Evolutionary conservation across 2,329 filamentous ascomycete species (phyloP), one percentile per base, ranked within the genome.

Genomic region (Colletotrichum paranaense): DNA sequence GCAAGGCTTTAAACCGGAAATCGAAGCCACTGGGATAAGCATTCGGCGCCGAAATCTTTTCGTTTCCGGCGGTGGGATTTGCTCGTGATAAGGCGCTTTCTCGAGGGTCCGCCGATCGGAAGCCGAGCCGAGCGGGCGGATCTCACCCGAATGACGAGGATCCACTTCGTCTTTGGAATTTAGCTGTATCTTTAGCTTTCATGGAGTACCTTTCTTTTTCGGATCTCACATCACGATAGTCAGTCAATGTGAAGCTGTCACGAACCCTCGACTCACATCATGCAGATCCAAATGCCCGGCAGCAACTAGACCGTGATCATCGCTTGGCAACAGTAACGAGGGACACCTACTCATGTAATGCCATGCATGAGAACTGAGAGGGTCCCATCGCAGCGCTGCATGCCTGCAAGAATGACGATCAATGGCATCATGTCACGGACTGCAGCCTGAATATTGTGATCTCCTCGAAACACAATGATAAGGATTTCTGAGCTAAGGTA

Each of bases 71-170:
- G 42, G 19, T 49, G 35, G 19, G 1, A 65, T 30, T 26, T 49
- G 49, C 32, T 46, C 52, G 19, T 46, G 32, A 65, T 65, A 42
- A 65, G 52, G 5, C 32, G 32, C 46, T 24, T 35, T 35, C 30
- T 53, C 14, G 26, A 60, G 35, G 19, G 11, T 14, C 26, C 19
- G 60, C 62, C 32, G 52, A 65, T 65, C 62, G 62, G 62, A 57
- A 57, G 62, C 35, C 24, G 52, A 56, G 62, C 62, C 62, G 62
- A 65, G 62, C 35, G 52, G 32, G 19, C 62, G 62, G 62, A 19
- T 65, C 62, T 30, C 30, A 30, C 52, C 62, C 62, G 62, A 65
- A 22, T 5, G 22, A 7, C 16, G 62, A 12, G 5, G 46, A 7
- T 53, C 60, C 60, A 63, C 62, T 56, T 28, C 2, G 26, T 11